Evolutionary conservation across 495 filamentous ascomycete genomes (phyloP), one percentile per base, ranked within the genome.

Genomic region (Penicillium cinerascens): DNA sequence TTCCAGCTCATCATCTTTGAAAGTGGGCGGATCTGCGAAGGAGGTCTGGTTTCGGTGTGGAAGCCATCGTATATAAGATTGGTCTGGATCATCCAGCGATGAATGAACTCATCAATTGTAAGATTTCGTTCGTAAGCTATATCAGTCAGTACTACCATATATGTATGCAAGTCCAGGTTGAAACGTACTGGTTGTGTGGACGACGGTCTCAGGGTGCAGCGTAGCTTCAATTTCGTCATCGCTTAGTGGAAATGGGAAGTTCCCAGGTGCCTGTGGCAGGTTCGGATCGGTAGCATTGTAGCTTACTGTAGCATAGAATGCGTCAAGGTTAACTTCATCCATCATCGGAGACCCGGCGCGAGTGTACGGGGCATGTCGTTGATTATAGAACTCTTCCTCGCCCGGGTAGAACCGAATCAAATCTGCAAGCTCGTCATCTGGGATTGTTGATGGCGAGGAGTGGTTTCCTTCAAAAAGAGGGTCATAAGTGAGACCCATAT

Each of bases 101-200:
- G 54, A 23, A 77, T 72, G 36, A 77, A 77, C 41, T 76, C 71
- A 18, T 74, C 71, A 18, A 77, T 65, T 9, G 66, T 74, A 18
- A 72, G 56, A 39, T 77, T 77, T 17, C 71, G 59, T 52, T 77
- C 74, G 22, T 68, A 65, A 17, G 68, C 73, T 76, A 47, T n/a
- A 44, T 25, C 27, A 37, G 60, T 64, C 52, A 63, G 47, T 8
- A 2, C 29, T 33, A 13, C 9, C 29, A 13, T 13, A 11, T 3
- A 10, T 23, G n/a, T 53, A 25, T 20, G 42, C 6, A 18, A 8
- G 46, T 3, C 42, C 27, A 35, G 47, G 21, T 11, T 16, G 44
- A 11, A 21, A 17, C 71, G 37, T 69, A 76, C 73, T 75, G 0
- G 69, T 67, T 41, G 62, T 67, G 50, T 72, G 68, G 17, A 68